phyloP scores from a whole-genome alignment of 805 yeast genomes.

The Starmerella potacharoeniae region DNA sequence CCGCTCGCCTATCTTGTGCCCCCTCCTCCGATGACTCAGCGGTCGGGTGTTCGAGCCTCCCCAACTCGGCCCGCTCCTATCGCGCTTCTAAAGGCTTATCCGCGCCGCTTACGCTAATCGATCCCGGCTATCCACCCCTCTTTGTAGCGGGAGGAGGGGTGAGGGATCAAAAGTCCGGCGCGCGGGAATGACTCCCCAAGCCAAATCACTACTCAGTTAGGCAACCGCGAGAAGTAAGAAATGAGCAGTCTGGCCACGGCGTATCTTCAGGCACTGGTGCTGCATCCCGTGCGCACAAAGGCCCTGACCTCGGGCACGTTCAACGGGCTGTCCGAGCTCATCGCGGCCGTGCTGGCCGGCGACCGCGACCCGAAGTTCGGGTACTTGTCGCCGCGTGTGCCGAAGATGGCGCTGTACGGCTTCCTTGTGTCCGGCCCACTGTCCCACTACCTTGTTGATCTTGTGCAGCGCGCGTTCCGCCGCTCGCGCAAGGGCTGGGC shows the following conservation, averaged over 20 bases:
- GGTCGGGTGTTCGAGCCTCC: no score
- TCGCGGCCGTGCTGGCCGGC: conserved; percentile 31
- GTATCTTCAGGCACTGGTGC: conserved; percentile 24
- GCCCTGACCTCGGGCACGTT: conserved; percentile 30
- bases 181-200: no score
- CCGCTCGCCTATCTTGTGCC: no score
- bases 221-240: neutral
- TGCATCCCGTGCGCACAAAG: conserved; percentile 30
- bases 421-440: conserved; percentile 30
- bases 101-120: no score
- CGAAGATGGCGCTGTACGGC: conserved; percentile 33
- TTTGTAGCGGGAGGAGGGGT: no score
- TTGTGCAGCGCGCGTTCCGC: conserved; percentile 29
- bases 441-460: conserved; percentile 28
- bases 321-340: conserved; percentile 28
- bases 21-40: no score
- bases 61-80: no score
- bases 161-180: no score
- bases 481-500: conserved; percentile 20
- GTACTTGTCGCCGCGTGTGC: conserved; percentile 29
- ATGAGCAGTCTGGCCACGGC: conserved; percentile 12
- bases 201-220: no score
- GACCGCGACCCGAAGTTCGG: conserved; percentile 28
- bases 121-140: no score
- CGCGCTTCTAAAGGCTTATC: no score